phyloP scores from a whole-genome alignment of 768 basidiomycete genomes.

The Xanthoconium purpureum region DNA sequence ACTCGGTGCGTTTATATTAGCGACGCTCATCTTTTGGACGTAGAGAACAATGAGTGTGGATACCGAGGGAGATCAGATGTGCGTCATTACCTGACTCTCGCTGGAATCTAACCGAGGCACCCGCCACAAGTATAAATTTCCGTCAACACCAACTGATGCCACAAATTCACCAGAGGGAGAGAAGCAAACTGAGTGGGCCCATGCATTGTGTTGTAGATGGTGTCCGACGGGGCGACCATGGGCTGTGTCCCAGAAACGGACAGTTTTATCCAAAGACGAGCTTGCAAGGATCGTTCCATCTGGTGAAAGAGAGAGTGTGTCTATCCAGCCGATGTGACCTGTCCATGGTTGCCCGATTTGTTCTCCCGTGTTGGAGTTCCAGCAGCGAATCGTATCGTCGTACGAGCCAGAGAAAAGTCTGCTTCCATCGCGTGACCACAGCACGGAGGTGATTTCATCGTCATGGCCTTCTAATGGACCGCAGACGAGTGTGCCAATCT shows the following conservation, averaged over 20 bases:
- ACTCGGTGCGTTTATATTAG: no score
- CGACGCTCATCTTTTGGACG: no score
- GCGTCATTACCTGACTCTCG: no score
- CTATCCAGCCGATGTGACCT: background rate
- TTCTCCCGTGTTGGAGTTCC: slow-evolving; percentile 1
- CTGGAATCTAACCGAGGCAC: background rate
- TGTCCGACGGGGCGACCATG: background rate
- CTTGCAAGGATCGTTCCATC: background rate
- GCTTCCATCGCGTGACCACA: slow-evolving; percentile 8
- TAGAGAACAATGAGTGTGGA: no score
- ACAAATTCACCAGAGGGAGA: slow-evolving; percentile 1
- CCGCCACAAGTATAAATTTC: background rate
- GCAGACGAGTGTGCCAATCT: background rate
- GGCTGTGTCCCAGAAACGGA: background rate
- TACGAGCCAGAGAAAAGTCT: background rate
- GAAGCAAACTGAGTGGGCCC: background rate
- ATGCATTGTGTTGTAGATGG: background rate
- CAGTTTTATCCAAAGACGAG: background rate
- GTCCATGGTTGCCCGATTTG: background rate
- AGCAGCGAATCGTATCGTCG: slow-evolving; percentile 8
- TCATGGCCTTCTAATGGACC: background rate
- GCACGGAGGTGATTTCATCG: background rate
- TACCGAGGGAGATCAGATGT: no score
- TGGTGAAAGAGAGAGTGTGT: background rate
- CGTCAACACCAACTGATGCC: background rate